Percentiles rank a stretch among this genome's conserved stretches.
These are phyloP conservation scores for Melanomma pulvis-pyrius DNA, from an alignment of 495 filamentous ascomycete genomes.

Conservation along the genomic window DNA sequence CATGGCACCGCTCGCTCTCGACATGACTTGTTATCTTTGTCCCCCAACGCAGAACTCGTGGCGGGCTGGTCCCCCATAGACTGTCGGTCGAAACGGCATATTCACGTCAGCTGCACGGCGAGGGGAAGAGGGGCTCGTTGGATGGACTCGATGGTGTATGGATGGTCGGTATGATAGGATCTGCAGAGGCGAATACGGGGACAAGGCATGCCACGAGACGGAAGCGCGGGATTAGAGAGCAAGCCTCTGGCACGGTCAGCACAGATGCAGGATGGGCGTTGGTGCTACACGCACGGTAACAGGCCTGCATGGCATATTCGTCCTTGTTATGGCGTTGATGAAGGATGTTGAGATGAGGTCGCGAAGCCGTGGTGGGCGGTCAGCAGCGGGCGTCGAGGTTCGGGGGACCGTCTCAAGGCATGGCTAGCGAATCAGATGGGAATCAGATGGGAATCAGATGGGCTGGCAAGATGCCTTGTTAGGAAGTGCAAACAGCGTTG, in stretches of 20 bases:
- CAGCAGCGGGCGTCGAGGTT: no score
- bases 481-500: no score
- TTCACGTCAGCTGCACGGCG: neutral
- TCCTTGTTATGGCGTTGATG: neutral
- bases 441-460: no score
- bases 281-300: constrained; percentile 1
- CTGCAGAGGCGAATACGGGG: neutral
- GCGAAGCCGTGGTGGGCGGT: neutral
- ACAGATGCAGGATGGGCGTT: neutral
- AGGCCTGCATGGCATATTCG: neutral
- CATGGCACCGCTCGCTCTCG: neutral
- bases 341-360: neutral
- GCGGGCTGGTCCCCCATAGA: neutral
- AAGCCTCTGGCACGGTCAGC: neutral
- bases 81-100: neutral
- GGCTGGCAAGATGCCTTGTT: no score
- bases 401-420: no score
- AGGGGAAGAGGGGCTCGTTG: no score
- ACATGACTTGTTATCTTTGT: neutral
- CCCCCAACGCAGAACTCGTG: neutral
- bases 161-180: neutral
- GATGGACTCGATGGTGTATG: neutral
- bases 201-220: neutral
- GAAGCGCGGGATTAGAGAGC: neutral
- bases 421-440: no score